Percentiles rank a stretch among this genome's conserved stretches.
Conservation (phyloP, 179 eudicot genomes). For the Actinidia arguta region DNA sequence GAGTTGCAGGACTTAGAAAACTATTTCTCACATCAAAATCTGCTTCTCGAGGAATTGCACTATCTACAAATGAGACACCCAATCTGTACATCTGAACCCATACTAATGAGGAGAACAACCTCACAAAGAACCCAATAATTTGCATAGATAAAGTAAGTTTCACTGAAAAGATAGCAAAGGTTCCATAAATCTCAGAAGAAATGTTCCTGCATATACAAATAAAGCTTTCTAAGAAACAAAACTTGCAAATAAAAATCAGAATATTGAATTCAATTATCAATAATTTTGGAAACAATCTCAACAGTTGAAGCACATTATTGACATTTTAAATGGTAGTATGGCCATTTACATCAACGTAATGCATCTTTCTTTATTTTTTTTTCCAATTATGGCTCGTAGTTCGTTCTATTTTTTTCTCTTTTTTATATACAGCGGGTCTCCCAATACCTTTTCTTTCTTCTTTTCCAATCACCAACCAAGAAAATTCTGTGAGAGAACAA, state of each 20-base stretch:
- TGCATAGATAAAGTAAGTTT: conserved; percentile 80
- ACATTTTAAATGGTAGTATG: too few relatives aligned
- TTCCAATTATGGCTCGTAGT: too few relatives aligned
- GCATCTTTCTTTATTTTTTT: too few relatives aligned
- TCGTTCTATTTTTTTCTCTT: neutral
- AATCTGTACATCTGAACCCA: conserved; percentile 99
- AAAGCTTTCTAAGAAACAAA: conserved; percentile 7
- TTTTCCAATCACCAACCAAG: too few relatives aligned
- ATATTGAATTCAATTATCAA: neutral
- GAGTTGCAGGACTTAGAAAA: conserved; percentile 77
- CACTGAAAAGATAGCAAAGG: conserved; percentile 70
- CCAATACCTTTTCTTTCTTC: neutral
- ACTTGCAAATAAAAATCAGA: conserved; percentile 4
- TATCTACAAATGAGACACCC: conserved; percentile 74
- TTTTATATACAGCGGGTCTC: neutral
- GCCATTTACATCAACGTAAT: too few relatives aligned
- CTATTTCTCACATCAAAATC: conserved; percentile 91
- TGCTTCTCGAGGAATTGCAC: conserved; percentile 65
- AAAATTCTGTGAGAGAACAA: too few relatives aligned
- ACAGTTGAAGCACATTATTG: too few relatives aligned
- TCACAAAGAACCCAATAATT: conserved; percentile 76
- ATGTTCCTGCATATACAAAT: conserved; percentile 67
- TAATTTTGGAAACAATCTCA: too few relatives aligned
- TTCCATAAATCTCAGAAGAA: conserved; percentile 69
- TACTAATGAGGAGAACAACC: conserved; percentile 73